Percentiles rank a stretch among this genome's conserved stretches.
Conservation (phyloP, 495 filamentous ascomycete genomes). For the Apodospora peruviana region DNA sequence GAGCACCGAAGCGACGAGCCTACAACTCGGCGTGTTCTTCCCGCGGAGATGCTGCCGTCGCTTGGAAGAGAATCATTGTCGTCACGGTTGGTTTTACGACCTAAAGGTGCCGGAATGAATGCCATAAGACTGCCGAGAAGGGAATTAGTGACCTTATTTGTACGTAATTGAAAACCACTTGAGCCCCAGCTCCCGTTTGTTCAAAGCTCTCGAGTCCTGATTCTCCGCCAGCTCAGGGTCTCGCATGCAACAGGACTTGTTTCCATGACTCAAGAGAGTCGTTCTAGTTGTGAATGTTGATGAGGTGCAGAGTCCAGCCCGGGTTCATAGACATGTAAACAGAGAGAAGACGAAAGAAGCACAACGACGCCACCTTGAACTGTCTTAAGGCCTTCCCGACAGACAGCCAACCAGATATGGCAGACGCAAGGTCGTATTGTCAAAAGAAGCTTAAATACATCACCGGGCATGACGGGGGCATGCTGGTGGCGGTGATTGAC, state of each 20-base stretch:
- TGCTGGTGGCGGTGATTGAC: too few relatives aligned
- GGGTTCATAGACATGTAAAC: not conserved
- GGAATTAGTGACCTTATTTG: conserved; percentile 25
- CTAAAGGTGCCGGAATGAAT: conserved; percentile 10
- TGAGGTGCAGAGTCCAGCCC: too few relatives aligned
- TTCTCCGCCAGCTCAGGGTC: not conserved
- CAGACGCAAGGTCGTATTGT: too few relatives aligned
- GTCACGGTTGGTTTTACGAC: conserved; percentile 12
- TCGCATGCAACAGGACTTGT: not conserved
- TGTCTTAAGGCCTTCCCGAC: too few relatives aligned
- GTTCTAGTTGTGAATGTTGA: too few relatives aligned
- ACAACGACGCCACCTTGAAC: too few relatives aligned
- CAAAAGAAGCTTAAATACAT: too few relatives aligned
- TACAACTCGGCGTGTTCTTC: not conserved
- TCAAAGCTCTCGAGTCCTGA: not conserved
- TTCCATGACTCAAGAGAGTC: not conserved
- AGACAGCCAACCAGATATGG: too few relatives aligned
- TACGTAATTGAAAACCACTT: conserved; percentile 28
- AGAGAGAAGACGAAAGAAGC: too few relatives aligned
- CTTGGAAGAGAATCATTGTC: not conserved
- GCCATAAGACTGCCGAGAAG: conserved; percentile 10
- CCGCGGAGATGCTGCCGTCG: conserved; percentile 25
- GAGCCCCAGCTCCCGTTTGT: not conserved
- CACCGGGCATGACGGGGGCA: too few relatives aligned
- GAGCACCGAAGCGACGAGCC: not conserved